A percentile compares a stretch with the other conserved stretches of the same genome.
Evolutionary conservation across 2,329 filamentous ascomycete genomes (phyloP).

Genomic region (Colletotrichum camelliae): DNA sequence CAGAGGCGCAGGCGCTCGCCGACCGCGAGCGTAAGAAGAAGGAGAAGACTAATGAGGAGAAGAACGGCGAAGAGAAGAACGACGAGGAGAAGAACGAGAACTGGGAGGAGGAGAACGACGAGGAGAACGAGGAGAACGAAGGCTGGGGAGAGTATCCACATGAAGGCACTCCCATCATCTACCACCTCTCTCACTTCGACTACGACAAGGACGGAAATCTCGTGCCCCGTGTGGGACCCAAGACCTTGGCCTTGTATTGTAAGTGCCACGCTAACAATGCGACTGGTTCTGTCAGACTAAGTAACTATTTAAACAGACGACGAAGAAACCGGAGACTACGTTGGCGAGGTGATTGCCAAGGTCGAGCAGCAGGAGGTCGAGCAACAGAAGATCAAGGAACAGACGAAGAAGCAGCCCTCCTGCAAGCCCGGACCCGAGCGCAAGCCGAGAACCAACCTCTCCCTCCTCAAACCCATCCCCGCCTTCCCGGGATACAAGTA

Average conservation of each 20-base stretch:
- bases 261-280: not conserved
- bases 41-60: not conserved
- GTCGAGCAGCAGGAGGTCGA: not conserved
- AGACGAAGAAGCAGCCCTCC: not conserved
- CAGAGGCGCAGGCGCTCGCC: no score
- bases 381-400: no score
- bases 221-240: not conserved
- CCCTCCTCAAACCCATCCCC: not conserved
- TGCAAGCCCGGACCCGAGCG: rapidly evolving
- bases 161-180: no score
- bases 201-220: not conserved
- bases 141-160: no score
- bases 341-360: not conserved
- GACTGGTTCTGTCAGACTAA: no score
- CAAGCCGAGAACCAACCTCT: not conserved
- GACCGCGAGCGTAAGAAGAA: not conserved
- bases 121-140: no score
- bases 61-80: no score
- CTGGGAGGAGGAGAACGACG: no score
- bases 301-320: no score
- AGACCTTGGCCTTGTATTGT: not conserved
- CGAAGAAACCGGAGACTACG: not conserved
- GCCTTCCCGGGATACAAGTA: not conserved
- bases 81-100: no score
- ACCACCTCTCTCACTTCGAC: no score